phyloP scores from a whole-genome alignment of 2,329 filamentous ascomycete species.

The Pestalotiopsis sp. region DNA sequence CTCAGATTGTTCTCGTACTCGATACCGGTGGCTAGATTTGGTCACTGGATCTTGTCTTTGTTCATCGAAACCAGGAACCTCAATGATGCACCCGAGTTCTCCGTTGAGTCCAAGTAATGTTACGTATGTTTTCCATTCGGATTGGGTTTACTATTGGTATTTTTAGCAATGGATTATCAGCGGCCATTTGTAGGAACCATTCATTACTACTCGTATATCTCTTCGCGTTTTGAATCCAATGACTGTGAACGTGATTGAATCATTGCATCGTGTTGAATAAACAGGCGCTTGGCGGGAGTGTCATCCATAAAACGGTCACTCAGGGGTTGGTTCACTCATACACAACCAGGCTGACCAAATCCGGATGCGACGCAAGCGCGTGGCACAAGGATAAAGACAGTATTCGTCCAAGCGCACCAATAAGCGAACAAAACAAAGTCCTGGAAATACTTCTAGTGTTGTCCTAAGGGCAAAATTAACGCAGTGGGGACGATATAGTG shows the following conservation, averaged over 20 bases:
- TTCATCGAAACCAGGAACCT: background rate
- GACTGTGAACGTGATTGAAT: no score
- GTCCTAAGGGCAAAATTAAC: background rate
- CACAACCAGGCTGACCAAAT: background rate
- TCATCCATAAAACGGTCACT: no score
- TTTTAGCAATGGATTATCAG: background rate
- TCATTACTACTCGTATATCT: background rate
- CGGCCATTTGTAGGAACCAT: background rate
- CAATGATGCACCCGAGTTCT: constrained; percentile 1
- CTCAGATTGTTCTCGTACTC: background rate
- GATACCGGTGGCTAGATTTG: background rate
- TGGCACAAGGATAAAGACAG: background rate
- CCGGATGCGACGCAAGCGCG: background rate
- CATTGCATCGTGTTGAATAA: no score
- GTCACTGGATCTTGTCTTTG: background rate
- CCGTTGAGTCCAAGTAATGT: background rate
- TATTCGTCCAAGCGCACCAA: background rate
- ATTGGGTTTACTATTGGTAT: background rate
- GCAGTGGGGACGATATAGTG: background rate
- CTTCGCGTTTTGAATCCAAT: background rate
- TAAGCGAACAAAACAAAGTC: background rate
- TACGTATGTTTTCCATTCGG: background rate
- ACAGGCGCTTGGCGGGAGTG: no score
- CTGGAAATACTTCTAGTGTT: background rate
- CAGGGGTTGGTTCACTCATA: no score